Base-by-base conservation (phyloP, 2,329 filamentous ascomycete species). In the Fusarium compactum region DNA sequence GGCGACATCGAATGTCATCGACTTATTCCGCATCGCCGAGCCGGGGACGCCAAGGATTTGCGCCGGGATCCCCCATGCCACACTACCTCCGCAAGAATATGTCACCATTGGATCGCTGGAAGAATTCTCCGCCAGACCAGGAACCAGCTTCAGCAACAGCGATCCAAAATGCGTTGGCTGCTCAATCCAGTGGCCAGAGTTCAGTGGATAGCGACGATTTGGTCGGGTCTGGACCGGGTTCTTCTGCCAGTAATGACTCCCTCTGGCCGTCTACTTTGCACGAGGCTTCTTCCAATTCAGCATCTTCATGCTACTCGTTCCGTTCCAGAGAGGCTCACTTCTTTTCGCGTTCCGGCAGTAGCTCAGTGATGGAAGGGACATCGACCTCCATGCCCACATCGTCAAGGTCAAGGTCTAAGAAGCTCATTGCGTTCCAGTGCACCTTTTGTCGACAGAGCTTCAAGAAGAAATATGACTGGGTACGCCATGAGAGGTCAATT, bases 401-500 rank as follows among this genome's bases (percentile, higher is more conserved):
- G 2, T 62, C 70, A 8, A 61, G 64, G 15, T 65, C 68, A 30
- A 57, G 51, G 4, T 65, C 50, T 6, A 59, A 53, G 27, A 64
- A 71, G 38, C 56, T 62, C 4, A 71, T 74, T 38, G 70, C 71
- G 3, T 82, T 81, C 52, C 74, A 77, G 27, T 83, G 82, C 65
- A 80, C 78, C 0, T 80, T 81, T 59, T 83, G 82, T 57, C 66
- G 69, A 8, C 79, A 81, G 27, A 74, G 65, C 43, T 83, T 83
- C 56, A 78, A 77, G 56, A 82, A 81, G 54, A 80, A 78, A 44
- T 81, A 81, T 55, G 82, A 83, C 56, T 82, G 80, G 80, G 74
- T 78, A 15, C 79, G 86, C 2, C 85, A 87, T 66, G 85, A 87
- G 62, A 80, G 85, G 43, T 84, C 84, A 3, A 77, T 87, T 6